phyloP scores from a whole-genome alignment of 768 basidiomycete genomes.

The Nidula microcarpa region DNA sequence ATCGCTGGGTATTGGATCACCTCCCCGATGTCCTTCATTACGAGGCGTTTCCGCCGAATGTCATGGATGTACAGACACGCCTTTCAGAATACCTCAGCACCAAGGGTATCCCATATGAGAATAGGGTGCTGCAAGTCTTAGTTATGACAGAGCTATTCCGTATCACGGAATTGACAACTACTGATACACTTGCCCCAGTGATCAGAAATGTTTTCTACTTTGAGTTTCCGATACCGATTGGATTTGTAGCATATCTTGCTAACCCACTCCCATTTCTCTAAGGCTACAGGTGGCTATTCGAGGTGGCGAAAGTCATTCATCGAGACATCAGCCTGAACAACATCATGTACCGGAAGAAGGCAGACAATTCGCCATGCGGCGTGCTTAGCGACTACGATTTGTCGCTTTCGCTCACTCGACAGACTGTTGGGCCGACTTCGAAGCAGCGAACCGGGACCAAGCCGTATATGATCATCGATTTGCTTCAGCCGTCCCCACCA shows the following conservation, averaged over 20 bases:
- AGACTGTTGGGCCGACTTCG: neutral
- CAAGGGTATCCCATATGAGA: neutral
- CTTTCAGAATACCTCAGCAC: neutral
- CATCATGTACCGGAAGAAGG: constrained; percentile 12
- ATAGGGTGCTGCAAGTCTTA: neutral
- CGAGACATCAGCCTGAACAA: constrained; percentile 16
- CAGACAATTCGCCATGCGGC: constrained; percentile 3
- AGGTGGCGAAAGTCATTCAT: constrained; percentile 12
- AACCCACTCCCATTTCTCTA: no score
- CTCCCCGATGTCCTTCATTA: neutral
- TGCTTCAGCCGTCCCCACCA: constrained; percentile 7
- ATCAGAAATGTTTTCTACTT: no score
- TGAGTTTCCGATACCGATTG: no score
- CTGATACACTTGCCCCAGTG: no score
- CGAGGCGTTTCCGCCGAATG: neutral
- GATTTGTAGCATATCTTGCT: no score
- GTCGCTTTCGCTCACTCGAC: neutral
- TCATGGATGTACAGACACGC: neutral
- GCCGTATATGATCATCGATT: constrained; percentile 12
- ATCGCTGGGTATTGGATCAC: neutral
- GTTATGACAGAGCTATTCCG: constrained; percentile 2
- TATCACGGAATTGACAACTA: neutral
- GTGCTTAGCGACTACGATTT: constrained; percentile 14
- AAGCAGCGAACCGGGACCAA: constrained; percentile 12
- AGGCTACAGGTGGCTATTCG: constrained; percentile 7